Percentiles rank a stretch among this genome's conserved stretches.
Conservation (phyloP, 345 rosid genomes). For the Erysimum cheiranthoides region DNA sequence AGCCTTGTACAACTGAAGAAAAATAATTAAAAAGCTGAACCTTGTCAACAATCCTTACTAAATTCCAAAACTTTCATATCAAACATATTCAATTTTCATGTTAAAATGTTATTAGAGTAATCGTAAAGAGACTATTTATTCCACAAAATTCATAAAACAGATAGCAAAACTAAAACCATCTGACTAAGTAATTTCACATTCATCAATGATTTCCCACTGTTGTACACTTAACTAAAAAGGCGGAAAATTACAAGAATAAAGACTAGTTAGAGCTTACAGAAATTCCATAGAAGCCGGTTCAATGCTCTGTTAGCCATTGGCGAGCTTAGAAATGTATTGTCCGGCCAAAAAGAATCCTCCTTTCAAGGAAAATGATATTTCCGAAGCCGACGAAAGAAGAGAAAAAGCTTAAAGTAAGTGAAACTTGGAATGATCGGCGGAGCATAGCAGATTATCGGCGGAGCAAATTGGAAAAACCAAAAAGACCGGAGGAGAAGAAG, state of each 20-base stretch:
- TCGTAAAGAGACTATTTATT: not conserved
- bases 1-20: conserved; percentile 34
- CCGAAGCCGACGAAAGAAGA: conserved; percentile 7
- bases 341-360: not conserved
- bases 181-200: not conserved
- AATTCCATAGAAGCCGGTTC: conserved; percentile 42
- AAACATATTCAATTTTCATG: not conserved
- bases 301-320: conserved; percentile 40
- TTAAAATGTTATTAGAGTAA: not conserved
- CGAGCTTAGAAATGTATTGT: conserved; percentile 18
- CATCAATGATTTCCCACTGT: conserved; percentile 8
- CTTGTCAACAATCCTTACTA: conserved; percentile 15
- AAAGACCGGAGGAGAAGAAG: conserved; percentile 3
- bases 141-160: not conserved
- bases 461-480: conserved; percentile 34
- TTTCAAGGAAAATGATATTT: not conserved
- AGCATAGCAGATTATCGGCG: not conserved
- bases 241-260: not conserved
- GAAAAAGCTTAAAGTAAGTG: not conserved
- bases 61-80: conserved; percentile 19
- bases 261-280: conserved; percentile 39
- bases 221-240: not conserved
- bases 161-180: conserved; percentile 2
- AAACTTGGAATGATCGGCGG: not conserved
- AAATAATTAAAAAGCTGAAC: not conserved